phyloP scores from a whole-genome alignment of 164 flowering plant species.

The Aristolochia californica region DNA sequence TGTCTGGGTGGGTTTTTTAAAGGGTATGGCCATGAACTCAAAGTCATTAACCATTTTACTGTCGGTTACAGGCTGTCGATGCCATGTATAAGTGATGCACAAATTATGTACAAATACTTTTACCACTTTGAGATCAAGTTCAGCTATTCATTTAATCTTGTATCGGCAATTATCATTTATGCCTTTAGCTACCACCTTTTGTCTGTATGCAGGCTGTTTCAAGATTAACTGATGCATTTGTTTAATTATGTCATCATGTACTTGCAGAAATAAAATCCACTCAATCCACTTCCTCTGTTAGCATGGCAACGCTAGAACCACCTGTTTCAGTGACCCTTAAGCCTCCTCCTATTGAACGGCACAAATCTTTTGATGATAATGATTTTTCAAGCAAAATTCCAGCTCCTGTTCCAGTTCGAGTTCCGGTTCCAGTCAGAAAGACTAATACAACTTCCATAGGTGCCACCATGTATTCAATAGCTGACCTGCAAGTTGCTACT shows the following conservation, averaged over 20 bases:
- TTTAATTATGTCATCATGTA: background rate
- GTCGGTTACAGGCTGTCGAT: too few relatives aligned
- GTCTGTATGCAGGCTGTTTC: too few relatives aligned
- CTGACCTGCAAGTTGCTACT: conserved; percentile 93
- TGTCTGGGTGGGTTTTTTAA: too few relatives aligned
- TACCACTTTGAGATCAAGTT: too few relatives aligned
- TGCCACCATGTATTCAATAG: conserved; percentile 59
- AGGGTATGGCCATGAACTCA: too few relatives aligned
- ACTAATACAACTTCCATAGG: conserved; percentile 31
- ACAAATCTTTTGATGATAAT: conserved; percentile 82
- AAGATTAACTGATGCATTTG: too few relatives aligned
- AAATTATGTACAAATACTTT: too few relatives aligned
- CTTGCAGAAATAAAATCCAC: conserved; percentile 62
- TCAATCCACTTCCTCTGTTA: conserved; percentile 34
- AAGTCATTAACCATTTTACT: too few relatives aligned
- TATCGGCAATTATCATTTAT: too few relatives aligned
- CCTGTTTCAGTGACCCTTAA: conserved; percentile 49
- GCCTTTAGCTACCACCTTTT: too few relatives aligned
- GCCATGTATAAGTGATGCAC: too few relatives aligned
- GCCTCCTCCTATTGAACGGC: conserved; percentile 82
- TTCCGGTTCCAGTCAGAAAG: conserved; percentile 44
- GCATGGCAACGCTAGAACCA: conserved; percentile 39
- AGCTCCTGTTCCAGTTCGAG: conserved; percentile 27
- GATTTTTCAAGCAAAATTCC: conserved; percentile 44
- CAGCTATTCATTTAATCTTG: too few relatives aligned